These are phyloP conservation scores for Metschnikowia matae DNA, from an alignment of 805 yeast species.

Conservation along the genomic window DNA sequence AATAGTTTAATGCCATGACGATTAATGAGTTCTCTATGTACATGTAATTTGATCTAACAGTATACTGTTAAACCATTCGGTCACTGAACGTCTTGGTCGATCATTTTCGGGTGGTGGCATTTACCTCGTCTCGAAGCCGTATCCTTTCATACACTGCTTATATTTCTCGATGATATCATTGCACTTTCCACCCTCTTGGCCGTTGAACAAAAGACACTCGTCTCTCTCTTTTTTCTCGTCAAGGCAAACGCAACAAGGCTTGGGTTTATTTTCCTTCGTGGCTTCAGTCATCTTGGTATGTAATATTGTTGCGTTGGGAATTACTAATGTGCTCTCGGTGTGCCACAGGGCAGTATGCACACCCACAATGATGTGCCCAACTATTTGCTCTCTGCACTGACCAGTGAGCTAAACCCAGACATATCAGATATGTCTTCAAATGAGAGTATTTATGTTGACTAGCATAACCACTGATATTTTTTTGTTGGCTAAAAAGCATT, in stretches of 20 bases:
- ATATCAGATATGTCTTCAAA: neutral
- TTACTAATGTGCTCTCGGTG: slow-evolving; percentile 1
- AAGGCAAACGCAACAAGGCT: slow-evolving; percentile 95
- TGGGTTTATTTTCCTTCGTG: slow-evolving; percentile 52
- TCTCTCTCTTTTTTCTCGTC: slow-evolving; percentile 80
- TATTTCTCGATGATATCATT: slow-evolving; percentile 64
- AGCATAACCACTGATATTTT: neutral
- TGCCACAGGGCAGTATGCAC: slow-evolving; percentile 2
- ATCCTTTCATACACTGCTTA: slow-evolving; percentile 88
- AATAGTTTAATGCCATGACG: slow-evolving; percentile 1
- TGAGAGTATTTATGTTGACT: neutral
- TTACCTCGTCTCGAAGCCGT: slow-evolving; percentile 59
- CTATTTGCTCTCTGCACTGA: neutral
- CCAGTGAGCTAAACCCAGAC: neutral
- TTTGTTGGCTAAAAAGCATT: neutral
- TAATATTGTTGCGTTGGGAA: neutral
- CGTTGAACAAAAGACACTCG: slow-evolving; percentile 78
- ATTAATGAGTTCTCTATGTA: neutral
- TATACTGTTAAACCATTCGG: no score
- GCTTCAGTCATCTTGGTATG: slow-evolving; percentile 9
- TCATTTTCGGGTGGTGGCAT: neutral
- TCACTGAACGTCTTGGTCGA: neutral
- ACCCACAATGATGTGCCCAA: neutral
- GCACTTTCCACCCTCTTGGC: slow-evolving; percentile 82
- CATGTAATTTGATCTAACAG: neutral